These are phyloP conservation scores for Adansonia gregorii DNA, from an alignment of 441 rosid species.

Conservation along the genomic window DNA sequence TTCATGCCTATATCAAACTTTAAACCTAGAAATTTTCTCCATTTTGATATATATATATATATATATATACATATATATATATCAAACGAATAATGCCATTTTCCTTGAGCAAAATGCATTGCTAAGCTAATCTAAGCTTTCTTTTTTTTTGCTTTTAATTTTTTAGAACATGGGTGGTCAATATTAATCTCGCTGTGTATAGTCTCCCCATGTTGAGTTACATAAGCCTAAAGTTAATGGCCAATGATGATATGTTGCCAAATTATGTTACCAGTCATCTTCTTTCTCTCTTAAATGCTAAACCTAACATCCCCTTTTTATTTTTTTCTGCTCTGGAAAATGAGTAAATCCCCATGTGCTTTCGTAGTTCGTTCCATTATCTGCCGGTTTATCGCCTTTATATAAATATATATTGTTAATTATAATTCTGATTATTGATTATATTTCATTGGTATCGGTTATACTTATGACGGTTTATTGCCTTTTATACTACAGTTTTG, in stretches of 20 bases:
- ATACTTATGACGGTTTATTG: too few species aligned
- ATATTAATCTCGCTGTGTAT: not conserved
- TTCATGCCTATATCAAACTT: not conserved
- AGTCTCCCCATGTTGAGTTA: constrained; percentile 28
- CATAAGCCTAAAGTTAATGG: constrained; percentile 23
- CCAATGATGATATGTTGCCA: constrained; percentile 25
- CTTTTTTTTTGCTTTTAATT: too few species aligned
- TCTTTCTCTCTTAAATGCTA: constrained; percentile 21
- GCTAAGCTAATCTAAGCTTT: not conserved
- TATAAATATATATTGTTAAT: too few species aligned
- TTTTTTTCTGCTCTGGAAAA: not conserved
- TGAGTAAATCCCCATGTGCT: constrained; percentile 15
- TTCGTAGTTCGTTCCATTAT: not conserved
- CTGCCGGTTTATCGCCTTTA: not conserved
- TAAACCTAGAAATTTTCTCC: not conserved
- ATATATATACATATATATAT: too few species aligned
- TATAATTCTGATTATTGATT: too few species aligned
- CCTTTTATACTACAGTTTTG: not conserved
- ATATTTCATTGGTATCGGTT: too few species aligned
- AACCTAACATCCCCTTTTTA: constrained; percentile 33
- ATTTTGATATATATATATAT: not conserved
- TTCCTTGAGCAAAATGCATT: not conserved
- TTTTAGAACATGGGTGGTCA: constrained; percentile 18
- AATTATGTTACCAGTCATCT: constrained; percentile 30
- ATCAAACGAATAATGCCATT: not conserved